Base-by-base conservation (phyloP, 306 rosid genomes). In the Quercus bicolor region DNA sequence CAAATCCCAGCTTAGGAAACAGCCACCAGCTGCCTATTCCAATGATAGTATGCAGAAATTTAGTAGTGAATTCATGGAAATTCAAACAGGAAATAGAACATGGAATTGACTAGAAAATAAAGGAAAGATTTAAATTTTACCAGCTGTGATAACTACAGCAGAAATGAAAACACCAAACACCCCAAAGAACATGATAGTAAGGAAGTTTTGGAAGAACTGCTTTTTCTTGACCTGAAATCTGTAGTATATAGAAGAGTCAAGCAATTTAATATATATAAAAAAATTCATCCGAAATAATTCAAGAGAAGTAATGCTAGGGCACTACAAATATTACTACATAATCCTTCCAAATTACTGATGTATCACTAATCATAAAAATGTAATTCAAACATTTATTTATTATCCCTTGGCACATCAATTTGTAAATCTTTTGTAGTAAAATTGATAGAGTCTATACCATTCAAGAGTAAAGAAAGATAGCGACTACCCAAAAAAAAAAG, bases 201-300 rank as follows among this genome's bases (percentile, higher is more conserved):
- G 76, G 80, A 92, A 95, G 86, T 95, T 95, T 9, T 88, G 92
- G 80, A 92, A 95, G 85, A 95, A 90, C 80, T 87, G 94, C 76
- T 95, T 95, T 89, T 95, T 95, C 91, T 95, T 95, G 81, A 95
- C 98, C 87, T 95, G 98, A 83, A 95, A 95, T 78, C 98, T 95
- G 89, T 75, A 29, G 37, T 11, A 23, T 24, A 72, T 23, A 56
- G 66, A 29, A 56, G 18, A 34, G 40, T 40, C 45, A 8, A 81
- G 66, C 59, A 28, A 52, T 51, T 66, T 34, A 72, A 84, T 69
- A 40, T 48, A 52, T 60, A 3, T 21, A 21, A 21, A 21, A 21
- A 56, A 57, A 54, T 53, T 52, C 70, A 33, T 48, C 51, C n/a
- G 40, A 76, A 64, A 3, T 43, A 26, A 76, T 70, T 16, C 31